Percentiles rank a stretch among this genome's conserved stretches.
Evolutionary conservation across 495 filamentous ascomycete genomes (phyloP).

Genomic region (Aspergillus heteromorphus): DNA sequence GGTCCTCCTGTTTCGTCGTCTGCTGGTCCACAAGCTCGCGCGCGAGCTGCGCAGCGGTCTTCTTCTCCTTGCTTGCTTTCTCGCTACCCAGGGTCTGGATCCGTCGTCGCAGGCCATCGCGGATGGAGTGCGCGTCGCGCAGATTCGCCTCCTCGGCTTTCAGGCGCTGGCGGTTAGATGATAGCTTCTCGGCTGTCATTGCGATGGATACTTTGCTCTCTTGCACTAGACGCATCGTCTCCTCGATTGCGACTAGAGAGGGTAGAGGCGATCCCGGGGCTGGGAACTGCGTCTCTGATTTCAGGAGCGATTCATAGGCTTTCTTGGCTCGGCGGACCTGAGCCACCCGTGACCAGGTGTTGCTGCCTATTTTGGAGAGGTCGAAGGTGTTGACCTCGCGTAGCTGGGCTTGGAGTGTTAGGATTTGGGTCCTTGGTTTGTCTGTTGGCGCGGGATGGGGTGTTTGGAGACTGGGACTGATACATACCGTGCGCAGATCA

Average conservation of each 20-base stretch:
- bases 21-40: slow-evolving; percentile 54
- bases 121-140: slow-evolving; percentile 51
- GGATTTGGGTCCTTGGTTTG: slow-evolving; percentile 10
- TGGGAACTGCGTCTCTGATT: slow-evolving; percentile 59
- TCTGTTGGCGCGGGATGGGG: background rate
- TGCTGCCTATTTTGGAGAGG: slow-evolving; percentile 31
- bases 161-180: slow-evolving; percentile 47
- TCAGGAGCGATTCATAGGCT: slow-evolving; percentile 58
- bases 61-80: slow-evolving; percentile 48
- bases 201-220: slow-evolving; percentile 57
- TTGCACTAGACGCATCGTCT: slow-evolving; percentile 54
- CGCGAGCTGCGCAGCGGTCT: slow-evolving; percentile 54
- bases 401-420: slow-evolving; percentile 35
- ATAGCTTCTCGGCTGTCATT: slow-evolving; percentile 50
- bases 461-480: too few species aligned
- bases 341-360: slow-evolving; percentile 42
- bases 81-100: slow-evolving; percentile 51
- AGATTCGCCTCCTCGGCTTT: slow-evolving; percentile 57
- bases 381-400: slow-evolving; percentile 38
- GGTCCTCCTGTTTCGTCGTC: slow-evolving; percentile 49
- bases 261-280: slow-evolving; percentile 61
- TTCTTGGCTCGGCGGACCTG: slow-evolving; percentile 55
- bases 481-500: slow-evolving; percentile 48
- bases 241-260: slow-evolving; percentile 63
- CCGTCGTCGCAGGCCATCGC: slow-evolving; percentile 51